Evolutionary conservation across 2,329 filamentous ascomycete species (phyloP).

Genomic region (Dendryphion nanum): DNA sequence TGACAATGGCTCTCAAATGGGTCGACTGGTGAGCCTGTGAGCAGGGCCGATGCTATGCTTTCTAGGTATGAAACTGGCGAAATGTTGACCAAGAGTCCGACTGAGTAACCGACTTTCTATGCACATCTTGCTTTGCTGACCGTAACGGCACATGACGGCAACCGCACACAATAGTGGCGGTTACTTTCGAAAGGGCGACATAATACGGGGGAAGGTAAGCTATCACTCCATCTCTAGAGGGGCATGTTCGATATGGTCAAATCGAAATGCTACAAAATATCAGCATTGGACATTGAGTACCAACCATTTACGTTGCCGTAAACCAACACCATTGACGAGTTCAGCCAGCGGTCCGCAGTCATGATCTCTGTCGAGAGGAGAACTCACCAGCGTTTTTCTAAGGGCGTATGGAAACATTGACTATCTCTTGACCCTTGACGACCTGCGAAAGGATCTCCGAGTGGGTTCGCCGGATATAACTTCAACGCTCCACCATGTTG

Average conservation of each 20-base stretch:
- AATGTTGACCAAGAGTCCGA: slow-evolving; percentile 41
- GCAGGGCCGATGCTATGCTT: slow-evolving; percentile 43
- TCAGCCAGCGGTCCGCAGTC: slow-evolving; percentile 56
- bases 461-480: slow-evolving; percentile 49
- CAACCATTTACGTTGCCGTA: slow-evolving; percentile 51
- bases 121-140: neutral
- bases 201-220: slow-evolving; percentile 39
- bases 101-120: slow-evolving; percentile 7
- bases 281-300: slow-evolving; percentile 54
- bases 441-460: slow-evolving; percentile 45
- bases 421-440: slow-evolving; percentile 37
- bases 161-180: slow-evolving; percentile 48
- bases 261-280: slow-evolving; percentile 56
- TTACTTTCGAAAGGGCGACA: slow-evolving; percentile 52
- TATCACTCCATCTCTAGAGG: slow-evolving; percentile 56
- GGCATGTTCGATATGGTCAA: slow-evolving; percentile 56
- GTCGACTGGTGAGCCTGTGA: slow-evolving; percentile 37
- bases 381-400: slow-evolving; percentile 20
- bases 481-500: slow-evolving; percentile 48
- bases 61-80: slow-evolving; percentile 50
- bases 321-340: slow-evolving; percentile 52
- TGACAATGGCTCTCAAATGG: slow-evolving; percentile 26
- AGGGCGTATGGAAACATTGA: slow-evolving; percentile 14
- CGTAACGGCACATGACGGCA: slow-evolving; percentile 39
- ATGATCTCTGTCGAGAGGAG: slow-evolving; percentile 43